These are phyloP conservation scores for Platanthera zijinensis DNA, from an alignment of 106 monocot species.

Conservation along the genomic window DNA sequence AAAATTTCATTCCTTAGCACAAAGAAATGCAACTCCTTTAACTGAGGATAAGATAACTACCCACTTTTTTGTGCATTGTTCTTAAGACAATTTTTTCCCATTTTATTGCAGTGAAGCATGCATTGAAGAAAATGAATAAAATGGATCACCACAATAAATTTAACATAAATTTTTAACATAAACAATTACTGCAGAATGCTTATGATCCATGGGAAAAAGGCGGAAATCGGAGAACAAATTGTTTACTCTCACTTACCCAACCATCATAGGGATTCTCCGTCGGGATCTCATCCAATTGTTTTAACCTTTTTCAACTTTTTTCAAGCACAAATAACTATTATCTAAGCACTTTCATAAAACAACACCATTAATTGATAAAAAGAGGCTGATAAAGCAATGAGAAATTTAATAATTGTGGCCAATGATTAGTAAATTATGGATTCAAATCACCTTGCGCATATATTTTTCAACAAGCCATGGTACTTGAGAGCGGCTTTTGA, in stretches of 20 bases:
- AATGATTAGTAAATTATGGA: neutral
- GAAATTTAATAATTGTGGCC: neutral
- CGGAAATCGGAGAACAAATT: neutral
- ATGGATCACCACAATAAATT: too few relatives aligned
- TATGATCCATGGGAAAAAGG: neutral
- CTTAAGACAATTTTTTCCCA: too few relatives aligned
- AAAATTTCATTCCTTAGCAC: too few relatives aligned
- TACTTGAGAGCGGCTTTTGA: constrained; percentile 98
- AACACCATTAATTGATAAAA: neutral
- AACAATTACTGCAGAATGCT: neutral
- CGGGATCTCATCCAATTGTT: too few relatives aligned
- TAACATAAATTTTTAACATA: neutral
- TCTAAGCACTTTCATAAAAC: neutral
- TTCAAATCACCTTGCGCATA: constrained; percentile 72
- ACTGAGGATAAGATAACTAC: too few relatives aligned
- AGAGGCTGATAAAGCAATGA: neutral
- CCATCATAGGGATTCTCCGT: neutral
- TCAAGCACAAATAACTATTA: too few relatives aligned
- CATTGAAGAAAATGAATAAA: too few relatives aligned
- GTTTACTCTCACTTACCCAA: neutral
- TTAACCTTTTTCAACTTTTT: too few relatives aligned
- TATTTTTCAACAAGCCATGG: constrained; percentile 97
- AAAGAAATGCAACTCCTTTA: too few relatives aligned
- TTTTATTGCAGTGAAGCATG: too few relatives aligned
- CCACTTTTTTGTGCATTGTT: too few relatives aligned